Base-by-base conservation (phyloP, 345 rosid genomes). In the Anacardium occidentale region DNA sequence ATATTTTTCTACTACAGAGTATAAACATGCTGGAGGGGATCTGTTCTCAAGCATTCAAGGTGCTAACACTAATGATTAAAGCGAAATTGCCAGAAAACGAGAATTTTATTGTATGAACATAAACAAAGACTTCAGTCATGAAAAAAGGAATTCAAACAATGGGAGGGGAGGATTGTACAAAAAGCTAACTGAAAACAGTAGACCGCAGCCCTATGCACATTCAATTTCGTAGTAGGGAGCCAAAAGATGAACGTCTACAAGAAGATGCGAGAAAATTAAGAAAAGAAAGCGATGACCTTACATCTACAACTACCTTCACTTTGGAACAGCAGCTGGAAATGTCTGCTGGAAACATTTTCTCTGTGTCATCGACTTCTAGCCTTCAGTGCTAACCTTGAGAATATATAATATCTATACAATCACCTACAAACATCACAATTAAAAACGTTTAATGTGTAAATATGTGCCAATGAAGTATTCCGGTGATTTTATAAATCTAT, bases 401-500 rank as follows among this genome's bases (percentile, higher is more conserved):
- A 67, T 68, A 78, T 60, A 73, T 73, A 77, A 54, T 47, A 70
- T 82, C 81, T 78, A 79, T 76, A 85, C 85, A 82, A 78, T 79
- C 78, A 75, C 40, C 66, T 71, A 53, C 66, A 66, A 71, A 54
- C 47, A 59, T 66, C 72, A 71, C 73, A 51, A 40, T 37, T 54
- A 60, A 37, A 2, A 55, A 72, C 55, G 54, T 73, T 62, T 60
- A 62, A 73, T 65, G 75, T 47, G 53, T 50, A 61, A 56, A 50
- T 65, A 72, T 64, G 67, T 55, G 64, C 18, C 15, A 15, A 34
- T 42, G 34, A 48, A 15, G 45, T 57, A 70, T 83, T 77, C 78
- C 69, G 72, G 60, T 62, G 53, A 52, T 24, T 25, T 67, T 65
- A 62, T 72, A 50, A 54, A 37, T 44, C 62, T 79, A 79, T 79